Evolutionary conservation across 2,329 filamentous ascomycete species (phyloP).

Genomic region (Ophiocordyceps sinensis): DNA sequence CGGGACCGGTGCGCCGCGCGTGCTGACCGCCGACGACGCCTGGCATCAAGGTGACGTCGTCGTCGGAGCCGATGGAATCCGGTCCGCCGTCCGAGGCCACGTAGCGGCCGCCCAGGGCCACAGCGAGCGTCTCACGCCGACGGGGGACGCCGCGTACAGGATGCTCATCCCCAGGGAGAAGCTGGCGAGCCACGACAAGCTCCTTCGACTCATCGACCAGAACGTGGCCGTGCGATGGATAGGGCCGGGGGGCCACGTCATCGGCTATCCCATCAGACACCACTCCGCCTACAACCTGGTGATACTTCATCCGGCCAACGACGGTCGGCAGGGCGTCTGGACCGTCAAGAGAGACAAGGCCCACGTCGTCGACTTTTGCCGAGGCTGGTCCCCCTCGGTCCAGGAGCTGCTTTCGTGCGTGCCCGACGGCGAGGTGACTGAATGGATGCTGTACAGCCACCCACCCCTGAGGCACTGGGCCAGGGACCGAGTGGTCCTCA

Average conservation of each 20-base stretch:
- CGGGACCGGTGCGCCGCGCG: slow-evolving; percentile 8
- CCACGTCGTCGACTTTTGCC: slow-evolving; percentile 44
- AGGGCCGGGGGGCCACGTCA: slow-evolving; percentile 51
- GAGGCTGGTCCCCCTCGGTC: slow-evolving; percentile 46
- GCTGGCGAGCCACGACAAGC: slow-evolving; percentile 52
- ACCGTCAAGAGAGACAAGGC: slow-evolving; percentile 47
- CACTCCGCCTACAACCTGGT: slow-evolving; percentile 54
- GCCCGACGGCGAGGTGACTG: slow-evolving; percentile 48
- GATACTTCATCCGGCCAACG: slow-evolving; percentile 29
- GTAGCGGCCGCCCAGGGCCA: slow-evolving; percentile 40
- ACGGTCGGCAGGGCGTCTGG: slow-evolving; percentile 45
- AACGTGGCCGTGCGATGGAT: slow-evolving; percentile 49
- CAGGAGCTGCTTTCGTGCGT: slow-evolving; percentile 46
- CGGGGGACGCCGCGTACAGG: slow-evolving; percentile 38
- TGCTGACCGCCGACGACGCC: slow-evolving; percentile 13
- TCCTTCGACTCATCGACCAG: slow-evolving; percentile 42
- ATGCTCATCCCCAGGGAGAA: slow-evolving; percentile 37
- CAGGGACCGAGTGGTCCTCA: slow-evolving; percentile 35
- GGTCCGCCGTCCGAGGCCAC: slow-evolving; percentile 28
- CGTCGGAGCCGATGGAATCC: slow-evolving; percentile 39
- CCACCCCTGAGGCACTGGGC: slow-evolving; percentile 49
- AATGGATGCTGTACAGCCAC: slow-evolving; percentile 51
- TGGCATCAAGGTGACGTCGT: slow-evolving; percentile 32
- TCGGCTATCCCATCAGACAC: slow-evolving; percentile 49
- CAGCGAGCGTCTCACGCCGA: slow-evolving; percentile 29